Evolutionary conservation across 306 rosid species (phyloP).

Genomic region (Notholithocarpus densiflorus): DNA sequence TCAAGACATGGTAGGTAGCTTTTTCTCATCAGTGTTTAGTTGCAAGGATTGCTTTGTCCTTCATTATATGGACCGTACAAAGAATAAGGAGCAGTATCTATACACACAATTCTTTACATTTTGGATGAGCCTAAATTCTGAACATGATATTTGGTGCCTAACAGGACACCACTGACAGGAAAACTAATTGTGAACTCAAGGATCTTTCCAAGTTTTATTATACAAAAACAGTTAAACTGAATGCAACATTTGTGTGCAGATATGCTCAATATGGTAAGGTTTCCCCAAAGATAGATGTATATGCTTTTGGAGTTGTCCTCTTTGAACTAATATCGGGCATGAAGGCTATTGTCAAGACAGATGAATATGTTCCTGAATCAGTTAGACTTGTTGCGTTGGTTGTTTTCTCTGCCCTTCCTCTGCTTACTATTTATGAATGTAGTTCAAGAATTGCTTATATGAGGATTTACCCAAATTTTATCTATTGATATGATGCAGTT

Average conservation of each 20-base stretch:
- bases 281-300: constrained; percentile 63
- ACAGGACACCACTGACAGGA: not conserved
- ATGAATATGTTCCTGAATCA: no score
- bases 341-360: no score
- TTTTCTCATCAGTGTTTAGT: not conserved
- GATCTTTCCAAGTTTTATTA: no score
- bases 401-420: constrained; percentile 12
- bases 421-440: not conserved
- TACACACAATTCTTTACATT: not conserved
- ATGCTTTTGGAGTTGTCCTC: constrained; percentile 76
- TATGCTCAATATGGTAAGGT: constrained; percentile 67
- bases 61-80: not conserved
- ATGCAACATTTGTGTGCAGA: constrained; percentile 24
- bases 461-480: not conserved
- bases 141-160: not conserved
- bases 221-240: constrained; percentile 4
- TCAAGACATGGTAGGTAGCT: not conserved
- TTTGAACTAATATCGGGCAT: constrained; percentile 60
- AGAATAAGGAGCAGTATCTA: not conserved
- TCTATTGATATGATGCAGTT: constrained; percentile 48
- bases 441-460: not conserved
- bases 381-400: constrained; percentile 70
- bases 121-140: not conserved
- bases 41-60: not conserved
- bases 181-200: not conserved